Evolutionary conservation across 768 basidiomycete genomes (phyloP).

Genomic region (Galerina sulciceps): DNA sequence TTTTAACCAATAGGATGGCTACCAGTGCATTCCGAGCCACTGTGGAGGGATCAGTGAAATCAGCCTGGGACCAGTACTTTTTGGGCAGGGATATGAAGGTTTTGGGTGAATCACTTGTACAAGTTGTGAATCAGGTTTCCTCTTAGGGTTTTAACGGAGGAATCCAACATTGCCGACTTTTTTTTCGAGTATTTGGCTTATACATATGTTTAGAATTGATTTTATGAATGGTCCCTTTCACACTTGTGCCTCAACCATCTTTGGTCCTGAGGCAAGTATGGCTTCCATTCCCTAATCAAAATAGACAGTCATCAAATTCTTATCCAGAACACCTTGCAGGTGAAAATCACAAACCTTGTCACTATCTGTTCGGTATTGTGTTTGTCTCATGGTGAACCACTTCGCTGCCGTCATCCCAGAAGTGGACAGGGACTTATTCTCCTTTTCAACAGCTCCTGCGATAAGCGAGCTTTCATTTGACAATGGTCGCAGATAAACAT

Average conservation of each 20-base stretch:
- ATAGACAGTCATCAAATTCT: background rate
- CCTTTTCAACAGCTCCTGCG: slow-evolving; percentile 40
- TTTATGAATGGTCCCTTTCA: no score
- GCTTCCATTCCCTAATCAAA: background rate
- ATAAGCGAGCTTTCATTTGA: slow-evolving; percentile 47
- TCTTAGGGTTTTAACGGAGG: background rate
- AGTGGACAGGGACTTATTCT: slow-evolving; percentile 18
- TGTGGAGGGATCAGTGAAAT: background rate
- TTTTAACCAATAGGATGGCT: background rate
- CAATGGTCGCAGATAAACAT: slow-evolving; percentile 48
- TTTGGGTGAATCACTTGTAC: background rate
- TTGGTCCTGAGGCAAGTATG: slow-evolving; percentile 2
- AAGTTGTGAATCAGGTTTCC: slow-evolving; percentile 3
- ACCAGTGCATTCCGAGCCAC: slow-evolving; percentile 2
- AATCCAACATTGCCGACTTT: no score
- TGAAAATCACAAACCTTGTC: slow-evolving; percentile 6
- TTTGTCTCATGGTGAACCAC: slow-evolving; percentile 31
- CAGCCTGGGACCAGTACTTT: slow-evolving; percentile 2
- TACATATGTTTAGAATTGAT: no score
- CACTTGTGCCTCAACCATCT: background rate
- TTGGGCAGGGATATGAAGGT: background rate
- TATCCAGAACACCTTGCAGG: background rate
- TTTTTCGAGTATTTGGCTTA: no score
- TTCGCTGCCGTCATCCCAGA: slow-evolving; percentile 29
- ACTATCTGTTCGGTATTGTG: slow-evolving; percentile 13